Percentiles rank a stretch among this genome's conserved stretches.
Evolutionary conservation across 2,329 filamentous ascomycete genomes (phyloP).

Genomic region (Hymenoscyphus occultus): DNA sequence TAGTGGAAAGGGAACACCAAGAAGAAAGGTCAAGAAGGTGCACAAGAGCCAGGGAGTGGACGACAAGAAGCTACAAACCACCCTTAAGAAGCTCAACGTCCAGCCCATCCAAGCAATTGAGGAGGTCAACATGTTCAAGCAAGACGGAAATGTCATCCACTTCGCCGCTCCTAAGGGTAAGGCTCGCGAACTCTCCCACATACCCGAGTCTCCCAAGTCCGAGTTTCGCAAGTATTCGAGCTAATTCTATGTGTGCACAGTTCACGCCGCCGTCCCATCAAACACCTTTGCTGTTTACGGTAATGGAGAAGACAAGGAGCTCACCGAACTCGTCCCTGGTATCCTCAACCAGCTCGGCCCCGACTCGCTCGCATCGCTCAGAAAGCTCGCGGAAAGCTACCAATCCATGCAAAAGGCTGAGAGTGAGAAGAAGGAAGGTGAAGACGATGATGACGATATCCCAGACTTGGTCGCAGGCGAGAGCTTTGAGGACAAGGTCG

Average conservation of each 20-base stretch:
- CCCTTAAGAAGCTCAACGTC: conserved; percentile 99
- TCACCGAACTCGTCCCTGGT: conserved; percentile 97
- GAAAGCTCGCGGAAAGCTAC: conserved; percentile 99
- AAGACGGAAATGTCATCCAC: conserved; percentile 99
- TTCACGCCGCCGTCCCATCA: conserved; percentile 92
- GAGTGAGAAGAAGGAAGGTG: conserved; percentile 70
- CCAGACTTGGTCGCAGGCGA: conserved; percentile 95
- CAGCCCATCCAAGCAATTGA: conserved; percentile 99
- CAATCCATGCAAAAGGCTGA: conserved; percentile 97
- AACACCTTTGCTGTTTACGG: conserved; percentile 99
- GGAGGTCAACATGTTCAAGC: conserved; percentile 99
- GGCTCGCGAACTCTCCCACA: conserved; percentile 8
- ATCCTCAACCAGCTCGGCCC: conserved; percentile 99
- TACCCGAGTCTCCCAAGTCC: not conserved
- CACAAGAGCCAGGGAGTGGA: conserved; percentile 90
- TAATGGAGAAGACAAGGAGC: conserved; percentile 98
- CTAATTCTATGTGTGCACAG: conserved; percentile 46
- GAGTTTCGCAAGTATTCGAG: conserved; percentile 5
- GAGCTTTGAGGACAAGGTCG: conserved; percentile 92
- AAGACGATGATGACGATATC: conserved; percentile 75
- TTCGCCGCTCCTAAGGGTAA: conserved; percentile 95
- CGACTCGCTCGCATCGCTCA: conserved; percentile 93
- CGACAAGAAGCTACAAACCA: conserved; percentile 98
- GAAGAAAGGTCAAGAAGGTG: conserved; percentile 98
- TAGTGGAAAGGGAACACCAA: conserved; percentile 93